Base-by-base conservation (phyloP, 768 basidiomycete genomes). In the Tricholomella constricta region DNA sequence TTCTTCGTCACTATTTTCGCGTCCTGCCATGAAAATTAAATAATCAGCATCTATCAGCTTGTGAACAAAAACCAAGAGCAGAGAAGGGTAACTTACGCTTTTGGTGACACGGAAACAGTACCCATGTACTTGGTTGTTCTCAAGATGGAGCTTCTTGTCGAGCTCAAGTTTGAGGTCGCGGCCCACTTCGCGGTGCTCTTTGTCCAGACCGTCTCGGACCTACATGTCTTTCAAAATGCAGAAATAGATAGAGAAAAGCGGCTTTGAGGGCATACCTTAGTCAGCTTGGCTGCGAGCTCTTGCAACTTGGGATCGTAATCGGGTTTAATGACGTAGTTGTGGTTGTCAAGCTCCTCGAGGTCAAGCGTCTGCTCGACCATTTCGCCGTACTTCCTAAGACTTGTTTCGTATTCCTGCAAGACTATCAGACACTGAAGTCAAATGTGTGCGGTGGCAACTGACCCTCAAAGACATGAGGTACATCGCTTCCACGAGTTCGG, bases 291-390 rank as follows among this genome's bases (percentile, higher is more conserved):
- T 3, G 88, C 83, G 25, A 95, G 74, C 26, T 78, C 78, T 53
- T 86, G 82, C 15, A 98, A 78, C 15, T 78, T 76, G 5, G 81
- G 79, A 64, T 98, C 93, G 58, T 96, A 96, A 48, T 94, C 91
- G 0, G 96, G 86, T 63, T 91, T 93, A 63, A 99, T 94, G 15
- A 94, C 86, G 63, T 88, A 94, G 60, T 88, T 89, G 69, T 98
- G 93, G 12, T 80, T 79, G 26, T 90, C 86, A 6, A 97, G 79
- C 52, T 95, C 85, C 19, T 86, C 84, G 15, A 98, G 82, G 63
- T 99, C 97, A 37, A 99, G 82, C 0, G 97, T 98, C 56, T 91
- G 86, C 67, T 98, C 94, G 2, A 98, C 95, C 91, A 98, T 95
- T 55, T 94, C 91, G 2, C 81, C 77, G 61, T 94, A 96, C 64